phyloP scores from a whole-genome alignment of 73 alveolate genomes.

The Paramecium pentaurelia region DNA sequence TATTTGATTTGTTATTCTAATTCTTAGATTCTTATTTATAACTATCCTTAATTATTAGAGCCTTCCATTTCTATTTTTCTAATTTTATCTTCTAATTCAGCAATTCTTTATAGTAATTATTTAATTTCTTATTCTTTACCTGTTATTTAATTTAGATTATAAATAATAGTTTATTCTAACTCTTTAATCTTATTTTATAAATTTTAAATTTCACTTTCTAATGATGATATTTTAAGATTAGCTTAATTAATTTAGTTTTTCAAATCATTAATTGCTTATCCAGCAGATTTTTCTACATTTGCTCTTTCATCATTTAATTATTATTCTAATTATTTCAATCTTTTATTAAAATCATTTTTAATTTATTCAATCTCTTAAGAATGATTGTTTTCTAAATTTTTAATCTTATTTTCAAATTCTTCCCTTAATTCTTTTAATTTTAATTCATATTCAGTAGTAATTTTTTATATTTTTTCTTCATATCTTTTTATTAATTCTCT shows the following conservation, averaged over 20 bases:
- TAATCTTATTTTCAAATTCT: conserved; percentile 31
- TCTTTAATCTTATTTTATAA: background rate
- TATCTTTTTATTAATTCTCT: conserved; percentile 41
- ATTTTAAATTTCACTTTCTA: background rate
- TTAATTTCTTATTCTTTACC: background rate
- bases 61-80: background rate
- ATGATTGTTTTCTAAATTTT: background rate
- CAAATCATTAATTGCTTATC: conserved; percentile 34
- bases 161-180: background rate
- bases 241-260: conserved; percentile 9
- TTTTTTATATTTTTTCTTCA: conserved; percentile 12
- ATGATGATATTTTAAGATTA: background rate
- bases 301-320: conserved; percentile 37
- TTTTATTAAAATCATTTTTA: conserved; percentile 7
- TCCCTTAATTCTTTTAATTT: background rate
- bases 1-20: conserved; percentile 43
- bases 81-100: conserved; percentile 24
- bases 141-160: background rate
- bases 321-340: conserved; percentile 24
- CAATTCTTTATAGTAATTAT: background rate
- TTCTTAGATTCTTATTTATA: conserved; percentile 37
- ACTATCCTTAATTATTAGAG: background rate
- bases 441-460: conserved; percentile 27
- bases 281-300: conserved; percentile 39
- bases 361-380: background rate